These are phyloP conservation scores for Pezicula rhizophila DNA, from an alignment of 2,329 filamentous ascomycete species.

Conservation along the genomic window DNA sequence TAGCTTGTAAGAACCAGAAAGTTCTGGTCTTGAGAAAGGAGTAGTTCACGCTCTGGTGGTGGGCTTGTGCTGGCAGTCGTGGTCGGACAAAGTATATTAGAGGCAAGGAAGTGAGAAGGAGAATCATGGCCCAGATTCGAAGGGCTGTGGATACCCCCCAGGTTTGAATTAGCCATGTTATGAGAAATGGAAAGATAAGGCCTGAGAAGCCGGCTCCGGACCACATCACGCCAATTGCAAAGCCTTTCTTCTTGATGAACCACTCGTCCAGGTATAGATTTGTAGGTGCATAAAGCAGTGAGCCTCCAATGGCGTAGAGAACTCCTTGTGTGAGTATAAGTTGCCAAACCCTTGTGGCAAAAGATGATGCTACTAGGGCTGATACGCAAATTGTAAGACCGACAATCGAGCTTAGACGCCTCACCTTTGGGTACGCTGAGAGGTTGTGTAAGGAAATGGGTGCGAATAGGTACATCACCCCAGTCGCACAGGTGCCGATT, in stretches of 20 bases:
- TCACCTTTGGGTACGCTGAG: conserved; percentile 25
- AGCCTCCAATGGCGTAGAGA: conserved; percentile 36
- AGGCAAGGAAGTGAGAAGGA: conserved; percentile 30
- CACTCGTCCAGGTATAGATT: conserved; percentile 41
- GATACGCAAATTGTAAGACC: conserved; percentile 32
- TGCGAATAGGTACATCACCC: conserved; percentile 22
- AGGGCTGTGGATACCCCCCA: conserved; percentile 36
- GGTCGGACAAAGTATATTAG: conserved; percentile 53
- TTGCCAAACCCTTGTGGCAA: conserved; percentile 35
- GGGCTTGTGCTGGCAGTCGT: conserved; percentile 30
- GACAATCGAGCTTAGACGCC: conserved; percentile 20
- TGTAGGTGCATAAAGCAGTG: conserved; percentile 33
- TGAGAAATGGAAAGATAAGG: conserved; percentile 28
- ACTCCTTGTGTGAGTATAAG: conserved; percentile 41
- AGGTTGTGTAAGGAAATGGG: conserved; percentile 17
- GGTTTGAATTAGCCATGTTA: conserved; percentile 34
- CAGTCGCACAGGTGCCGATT: conserved; percentile 31
- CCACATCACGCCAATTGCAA: conserved; percentile 45
- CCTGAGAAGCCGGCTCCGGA: conserved; percentile 19
- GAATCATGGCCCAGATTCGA: conserved; percentile 29
- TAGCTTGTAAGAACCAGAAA: conserved; percentile 43
- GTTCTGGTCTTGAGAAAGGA: conserved; percentile 38
- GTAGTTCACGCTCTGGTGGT: conserved; percentile 5
- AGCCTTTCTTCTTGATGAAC: conserved; percentile 39
- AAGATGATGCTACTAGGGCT: conserved; percentile 34